Evolutionary conservation across 2,329 filamentous ascomycete species (phyloP), one percentile per base, ranked within the genome.

Genomic region (Colletotrichum neosansevieriae): DNA sequence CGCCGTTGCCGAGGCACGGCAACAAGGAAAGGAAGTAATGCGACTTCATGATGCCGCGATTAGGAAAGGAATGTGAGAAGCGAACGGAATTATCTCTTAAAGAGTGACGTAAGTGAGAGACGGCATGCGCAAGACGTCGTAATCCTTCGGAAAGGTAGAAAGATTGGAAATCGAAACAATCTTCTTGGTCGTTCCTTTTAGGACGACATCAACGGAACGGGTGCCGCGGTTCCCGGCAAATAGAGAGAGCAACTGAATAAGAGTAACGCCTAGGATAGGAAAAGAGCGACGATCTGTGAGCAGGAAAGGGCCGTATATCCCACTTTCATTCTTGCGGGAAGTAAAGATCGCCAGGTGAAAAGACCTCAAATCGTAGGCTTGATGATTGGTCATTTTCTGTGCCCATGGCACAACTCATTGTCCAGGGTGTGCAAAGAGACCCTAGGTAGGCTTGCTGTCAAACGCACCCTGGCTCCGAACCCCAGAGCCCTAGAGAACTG

Each of bases 11-110:
- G 17, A 68, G 42, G 36, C 65, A 63, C 36, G 63, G 58, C 32
- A 63, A 49, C 12, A 72, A 11, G 12, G 65, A 66, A 51, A 72
- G 17, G 13, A 67, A 15, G 29, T 49, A 42, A 56, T 42, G 40
- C 19, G 24, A 54, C 65, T 59, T 68, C 65, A 68, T 68, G 34
- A 13, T 40, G 42, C 47, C 49, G 24, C 19, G 53, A 13, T 19
- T 15, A 19, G 3, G n/a, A 62, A 62, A 62, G 10, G 63, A 69
- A 57, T 38, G 50, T 67, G 9, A 40, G 56, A 54, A 59, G 15
- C 32, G 40, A 57, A 59, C 19, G 15, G 32, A 38, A 12, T 38
- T n/a, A 40, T 54, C 44, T 3, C 17, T 40, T n/a, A 65, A 65
- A 11, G 60, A 68, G 49, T 58, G 60, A 53, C 45, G 38, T 51